Base-by-base conservation (phyloP, 1,284 basidiomycete genomes). In the Marasmius sp. region DNA sequence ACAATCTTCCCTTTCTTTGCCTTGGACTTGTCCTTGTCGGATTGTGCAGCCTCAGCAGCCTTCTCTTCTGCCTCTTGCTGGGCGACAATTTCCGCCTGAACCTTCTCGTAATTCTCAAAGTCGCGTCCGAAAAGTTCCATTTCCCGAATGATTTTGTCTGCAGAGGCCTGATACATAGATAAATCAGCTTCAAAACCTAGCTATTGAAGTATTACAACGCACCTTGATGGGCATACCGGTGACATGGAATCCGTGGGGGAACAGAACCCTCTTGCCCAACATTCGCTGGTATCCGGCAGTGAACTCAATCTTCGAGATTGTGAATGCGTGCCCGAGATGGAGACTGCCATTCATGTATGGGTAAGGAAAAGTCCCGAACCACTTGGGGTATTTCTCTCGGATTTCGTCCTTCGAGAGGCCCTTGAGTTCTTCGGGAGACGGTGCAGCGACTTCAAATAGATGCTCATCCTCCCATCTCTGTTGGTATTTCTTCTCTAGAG, bases 151-250 rank as follows among this genome's bases (percentile, higher is more conserved):
- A 99, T 91, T 78, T 98, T 99, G 84, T 99, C 97, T 9, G 97
- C 84, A 22, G 97, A 92, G 22, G 97, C 88, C 93, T 97, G 70
- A 6, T 4, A 6, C 36, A 50, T 9, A 18, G 18, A 39, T 18
- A 47, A 22, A 27, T 37, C 34, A 36, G 50, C 22, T 14, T 3
- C 37, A 14, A 14, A 18, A 60, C 34, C 39, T 36, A 33, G 5
- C 14, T 18, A 38, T n/a, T 22, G 48, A 59, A 57, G 57, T 36
- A 64, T 8, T 27, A 45, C 37, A 16, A 79, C 88, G 64, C 66
- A 94, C 95, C 85, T 97, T 98, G 83, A 99, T 99, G 53, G 97
- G 97, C 94, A 99, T 94, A 58, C 97, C 97, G 8, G 97, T 98
- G 69, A 92, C 93, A 79, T 99, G 97, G 78, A 98, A 91, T 60